Evolutionary conservation across 2,329 filamentous ascomycete species (phyloP), one percentile per base, ranked within the genome.

Genomic region (Alternaria sp.): DNA sequence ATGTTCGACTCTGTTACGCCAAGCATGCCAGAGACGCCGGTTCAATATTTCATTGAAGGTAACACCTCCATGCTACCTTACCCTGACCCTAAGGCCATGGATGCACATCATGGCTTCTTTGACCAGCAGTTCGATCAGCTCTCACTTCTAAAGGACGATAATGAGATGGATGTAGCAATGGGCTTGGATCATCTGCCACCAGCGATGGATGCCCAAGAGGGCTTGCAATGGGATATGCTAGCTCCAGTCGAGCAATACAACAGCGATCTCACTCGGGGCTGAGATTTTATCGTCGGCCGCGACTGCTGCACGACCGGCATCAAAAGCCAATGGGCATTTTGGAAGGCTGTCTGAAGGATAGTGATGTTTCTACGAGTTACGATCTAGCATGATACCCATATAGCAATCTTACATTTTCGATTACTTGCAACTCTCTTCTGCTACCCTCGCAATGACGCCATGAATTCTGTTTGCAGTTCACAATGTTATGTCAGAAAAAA

Each of bases 11-110:
- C 71, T 16, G 60, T 62, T 5, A 68, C 72, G 10, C 71, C 74
- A 5, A 78, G 75, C 45, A 65, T 78, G 61, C 74, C 74, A 22
- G 71, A 75, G 57, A 77, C 75, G 16, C 75, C 75, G 2, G 62
- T 65, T 44, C 68, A 68, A 6, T 75, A 74, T 36, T 71, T 68
- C 41, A 43, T 45, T 4, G 64, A 69, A 12, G 59, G 53, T 20
- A 44, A 36, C 28, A 59, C 66, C 44, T 48, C 57, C 6, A 48
- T 55, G 34, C 54, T 54, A 12, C 46, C 60, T 6, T 34, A 53
- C 40, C 9, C 18, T n/a, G 61, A 52, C 8, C 5, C 36, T 11
- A 67, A 67, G 46, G 16, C 28, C 25, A 34, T 46, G 8, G 61
- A 58, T 27, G 27, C 20, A 7, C 43, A 54, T 2, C 10, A 32